Evolutionary conservation across 768 basidiomycete species (phyloP), one percentile per base, ranked within the genome.

Genomic region (Tricholoma sp.): DNA sequence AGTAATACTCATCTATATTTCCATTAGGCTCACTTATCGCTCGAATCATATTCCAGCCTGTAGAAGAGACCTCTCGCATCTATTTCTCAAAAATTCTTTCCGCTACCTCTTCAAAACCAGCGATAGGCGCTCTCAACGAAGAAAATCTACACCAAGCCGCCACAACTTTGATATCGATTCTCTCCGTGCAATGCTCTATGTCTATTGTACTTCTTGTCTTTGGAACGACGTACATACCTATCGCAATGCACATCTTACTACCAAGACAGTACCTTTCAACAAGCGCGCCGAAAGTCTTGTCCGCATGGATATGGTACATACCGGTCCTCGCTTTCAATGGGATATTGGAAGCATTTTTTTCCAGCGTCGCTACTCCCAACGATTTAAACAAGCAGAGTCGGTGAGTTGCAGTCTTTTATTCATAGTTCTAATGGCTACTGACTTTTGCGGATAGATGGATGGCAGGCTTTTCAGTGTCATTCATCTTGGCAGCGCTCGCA

Each of bases 281-380:
- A 0, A 91, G 90, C 42, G 94, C 95, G 0, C 88, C 92, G 0
- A 60, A 70, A 12, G 88, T 96, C 36, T 81, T 99, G 6, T 70
- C 72, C 11, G 83, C 87, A 1, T 99, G 94, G 83, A 70, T 92
- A 20, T 88, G 82, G 76, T 96, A 95, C 63, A 87, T 98, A 61
- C 97, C 97, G 0, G 80, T 89, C 18, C 80, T 99, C 64, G 89
- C 89, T 5, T 72, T 93, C 61, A 99, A 99, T 66, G 97, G 97
- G 2, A 82, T 91, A 0, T 73, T 96, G 15, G 97, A 99, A 67
- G 92, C 95, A 0, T 95, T 97, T 69, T 78, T 96, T 61, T 83
- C 89, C 2, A 88, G 91, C 54, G 85, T 86, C 1, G 90, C 93
- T 1, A 76, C 78, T 1, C 77, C 87, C 0, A 62, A 69, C 1